A percentile compares a stretch with the other conserved stretches of the same genome.
Conservation (phyloP, 2,329 filamentous ascomycete genomes). For the Chrysoporthe austroafricana region DNA sequence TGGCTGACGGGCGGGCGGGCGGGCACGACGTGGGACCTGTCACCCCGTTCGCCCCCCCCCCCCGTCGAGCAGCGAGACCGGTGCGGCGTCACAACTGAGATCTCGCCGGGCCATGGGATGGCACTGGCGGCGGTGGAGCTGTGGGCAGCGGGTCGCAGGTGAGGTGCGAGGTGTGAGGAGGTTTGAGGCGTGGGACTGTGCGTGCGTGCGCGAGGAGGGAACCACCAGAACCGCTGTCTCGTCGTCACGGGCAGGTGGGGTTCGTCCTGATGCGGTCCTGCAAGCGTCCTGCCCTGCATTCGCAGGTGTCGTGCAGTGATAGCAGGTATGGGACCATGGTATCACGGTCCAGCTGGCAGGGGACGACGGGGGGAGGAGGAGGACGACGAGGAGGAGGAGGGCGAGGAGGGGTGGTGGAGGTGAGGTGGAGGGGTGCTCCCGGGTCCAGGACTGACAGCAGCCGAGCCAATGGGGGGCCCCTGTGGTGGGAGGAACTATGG, state of each 20-base stretch:
- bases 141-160: neutral
- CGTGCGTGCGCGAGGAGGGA: neutral
- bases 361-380: neutral
- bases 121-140: neutral
- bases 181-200: conserved; percentile 4
- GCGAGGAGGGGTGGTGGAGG: too few species aligned
- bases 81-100: conserved; percentile 6
- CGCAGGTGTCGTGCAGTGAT: neutral
- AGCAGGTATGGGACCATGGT: neutral
- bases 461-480: neutral
- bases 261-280: neutral
- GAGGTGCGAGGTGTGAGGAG: neutral
- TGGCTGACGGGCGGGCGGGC: neutral
- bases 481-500: neutral
- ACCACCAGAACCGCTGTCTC: neutral
- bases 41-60: neutral
- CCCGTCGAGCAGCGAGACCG: neutral
- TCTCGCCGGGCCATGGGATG: neutral
- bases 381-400: too few species aligned
- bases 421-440: neutral
- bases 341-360: neutral
- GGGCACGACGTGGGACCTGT: neutral
- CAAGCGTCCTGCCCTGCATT: neutral
- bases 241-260: neutral
- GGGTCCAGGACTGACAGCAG: neutral